A percentile compares a stretch with the other conserved stretches of the same genome.
These are phyloP conservation scores for Claviceps humidiphila DNA, from an alignment of 2,329 filamentous ascomycete genomes.

Conservation along the genomic window DNA sequence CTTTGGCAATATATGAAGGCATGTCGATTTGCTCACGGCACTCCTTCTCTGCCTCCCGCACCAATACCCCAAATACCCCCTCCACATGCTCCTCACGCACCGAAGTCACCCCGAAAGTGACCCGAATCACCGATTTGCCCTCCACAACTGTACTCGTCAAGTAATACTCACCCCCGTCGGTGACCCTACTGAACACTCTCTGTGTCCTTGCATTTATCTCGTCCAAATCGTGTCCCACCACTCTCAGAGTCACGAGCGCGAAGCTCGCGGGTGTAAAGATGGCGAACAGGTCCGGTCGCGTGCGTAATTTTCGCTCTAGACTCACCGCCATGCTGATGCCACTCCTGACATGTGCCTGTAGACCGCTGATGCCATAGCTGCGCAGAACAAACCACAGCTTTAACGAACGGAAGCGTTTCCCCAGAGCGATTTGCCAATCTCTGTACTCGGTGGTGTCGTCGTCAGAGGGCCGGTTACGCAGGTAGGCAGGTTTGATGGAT, in stretches of 20 bases:
- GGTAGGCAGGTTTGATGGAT: constrained; percentile 66
- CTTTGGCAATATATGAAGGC: too few relatives aligned
- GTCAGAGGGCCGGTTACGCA: constrained; percentile 69
- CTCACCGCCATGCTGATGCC: constrained; percentile 56
- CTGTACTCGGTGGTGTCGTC: constrained; percentile 86
- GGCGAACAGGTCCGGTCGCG: constrained; percentile 56
- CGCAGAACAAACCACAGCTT: constrained; percentile 95
- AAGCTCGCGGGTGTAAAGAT: constrained; percentile 65
- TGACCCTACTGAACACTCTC: constrained; percentile 61
- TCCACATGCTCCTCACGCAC: constrained; percentile 60
- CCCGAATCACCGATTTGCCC: constrained; percentile 63
- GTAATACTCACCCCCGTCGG: constrained; percentile 64
- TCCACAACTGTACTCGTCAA: constrained; percentile 65
- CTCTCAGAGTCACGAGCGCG: constrained; percentile 62
- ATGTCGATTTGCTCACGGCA: not conserved
- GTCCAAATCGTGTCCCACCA: constrained; percentile 32
- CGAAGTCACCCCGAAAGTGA: constrained; percentile 57
- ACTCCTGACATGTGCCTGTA: constrained; percentile 59
- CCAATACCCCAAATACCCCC: constrained; percentile 61
- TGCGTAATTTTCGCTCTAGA: constrained; percentile 49
- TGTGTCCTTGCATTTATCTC: constrained; percentile 57
- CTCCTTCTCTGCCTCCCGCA: constrained; percentile 45
- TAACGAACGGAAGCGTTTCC: constrained; percentile 71
- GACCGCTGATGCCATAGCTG: constrained; percentile 63
- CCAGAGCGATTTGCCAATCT: constrained; percentile 94